Base-by-base conservation (phyloP, 768 basidiomycete genomes). In the Pulveroboletus sp. region DNA sequence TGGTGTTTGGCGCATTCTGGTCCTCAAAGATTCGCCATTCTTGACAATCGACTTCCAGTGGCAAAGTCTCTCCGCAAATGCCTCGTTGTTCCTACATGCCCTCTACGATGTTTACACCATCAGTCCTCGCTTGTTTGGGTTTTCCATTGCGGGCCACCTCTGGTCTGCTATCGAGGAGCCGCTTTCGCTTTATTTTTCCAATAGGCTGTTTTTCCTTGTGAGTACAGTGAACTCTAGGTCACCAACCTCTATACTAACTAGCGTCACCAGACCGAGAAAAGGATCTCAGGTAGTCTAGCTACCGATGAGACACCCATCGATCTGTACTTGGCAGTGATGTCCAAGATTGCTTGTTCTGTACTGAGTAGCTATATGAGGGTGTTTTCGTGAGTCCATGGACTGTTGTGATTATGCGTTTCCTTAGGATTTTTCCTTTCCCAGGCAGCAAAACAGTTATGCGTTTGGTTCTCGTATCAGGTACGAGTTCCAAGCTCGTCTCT, bases 1-100 rank as follows among this genome's bases (percentile, higher is more conserved):
- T 25, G 63, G 63, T 11, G 44, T 64, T 25, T 64, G 63, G 63
- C 64, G 61, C 16, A 21, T 66, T 29, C 45, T 61, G 8, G 31
- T 64, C 14, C 17, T 43, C 17, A 53, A 58, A 9, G 51, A 59
- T 17, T 33, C 42, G 11, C n/a, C 13, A 12, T 46, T 50, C n/a
- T 35, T 29, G 13, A 19, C 50, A 3, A 43, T 55, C 31, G 43
- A 43, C 21, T 29, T 61, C 27, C 37, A 42, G 16, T 61, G 47
- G 51, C 33, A 47, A 13, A 16, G 35, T 21, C 2, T 59, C 21
- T 33, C 41, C 3, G 33, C 46, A 0, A 24, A 21, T 9, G 7
- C 53, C 10, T 39, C 41, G 1, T 32, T 59, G 4, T 33, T 65
- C 20, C 29, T 44, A 2, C 63, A 55, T 20, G 64, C 39, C 10